phyloP scores from a whole-genome alignment of 2,329 filamentous ascomycete species.

The Hymenoscyphus fructigenus region DNA sequence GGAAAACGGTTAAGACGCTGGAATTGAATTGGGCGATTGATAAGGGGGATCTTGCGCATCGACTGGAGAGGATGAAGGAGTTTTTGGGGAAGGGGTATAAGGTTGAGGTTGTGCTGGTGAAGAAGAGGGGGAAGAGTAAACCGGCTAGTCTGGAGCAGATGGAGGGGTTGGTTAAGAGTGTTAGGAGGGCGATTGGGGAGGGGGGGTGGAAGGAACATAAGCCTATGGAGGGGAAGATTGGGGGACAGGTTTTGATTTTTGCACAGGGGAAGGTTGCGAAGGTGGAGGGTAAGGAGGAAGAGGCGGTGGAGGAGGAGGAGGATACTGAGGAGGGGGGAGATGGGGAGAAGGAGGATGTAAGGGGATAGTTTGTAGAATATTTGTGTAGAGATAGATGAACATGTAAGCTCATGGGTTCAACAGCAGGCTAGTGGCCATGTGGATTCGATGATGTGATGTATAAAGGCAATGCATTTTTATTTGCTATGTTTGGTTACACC shows the following conservation, averaged over 20 bases:
- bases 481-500: not conserved
- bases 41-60: conserved; percentile 69
- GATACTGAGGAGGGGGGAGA: not conserved
- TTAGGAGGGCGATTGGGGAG: conserved; percentile 43
- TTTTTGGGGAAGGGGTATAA: conserved; percentile 74
- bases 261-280: conserved; percentile 41
- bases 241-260: conserved; percentile 44
- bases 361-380: not conserved
- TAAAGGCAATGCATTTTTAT: not conserved
- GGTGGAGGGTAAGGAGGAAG: not conserved
- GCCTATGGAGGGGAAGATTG: conserved; percentile 45
- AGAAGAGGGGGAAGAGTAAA: conserved; percentile 63
- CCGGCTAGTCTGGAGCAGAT: conserved; percentile 56
- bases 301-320: not conserved
- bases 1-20: conserved; percentile 65
- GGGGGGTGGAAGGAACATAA: conserved; percentile 46
- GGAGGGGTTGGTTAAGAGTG: conserved; percentile 51
- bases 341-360: not conserved
- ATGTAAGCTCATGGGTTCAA: conserved; percentile 4
- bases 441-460: not conserved
- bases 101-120: conserved; percentile 71
- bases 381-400: not conserved
- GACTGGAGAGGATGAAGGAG: conserved; percentile 61
- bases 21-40: conserved; percentile 90
- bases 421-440: conserved; percentile 4